Percentiles rank a stretch among this genome's conserved stretches.
These are phyloP conservation scores for Chlorella vulgaris DNA, from an alignment of 139 green algal species.

Conservation along the genomic window DNA sequence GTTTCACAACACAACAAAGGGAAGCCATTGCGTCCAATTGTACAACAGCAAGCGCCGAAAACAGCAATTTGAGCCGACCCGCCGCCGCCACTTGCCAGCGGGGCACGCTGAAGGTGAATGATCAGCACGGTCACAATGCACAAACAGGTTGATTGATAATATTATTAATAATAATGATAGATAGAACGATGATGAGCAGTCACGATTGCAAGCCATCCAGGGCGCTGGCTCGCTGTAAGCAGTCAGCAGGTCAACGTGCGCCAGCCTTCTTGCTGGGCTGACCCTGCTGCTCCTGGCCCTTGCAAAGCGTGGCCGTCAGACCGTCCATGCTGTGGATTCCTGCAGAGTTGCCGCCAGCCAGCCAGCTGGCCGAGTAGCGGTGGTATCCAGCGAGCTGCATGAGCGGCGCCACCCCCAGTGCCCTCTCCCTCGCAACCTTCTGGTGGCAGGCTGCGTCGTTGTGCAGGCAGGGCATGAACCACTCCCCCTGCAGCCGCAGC, in stretches of 20 bases:
- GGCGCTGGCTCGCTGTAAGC: not conserved
- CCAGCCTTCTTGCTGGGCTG: not conserved
- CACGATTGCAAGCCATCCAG: not conserved
- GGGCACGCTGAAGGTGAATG: too few species aligned
- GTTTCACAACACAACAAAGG: too few species aligned
- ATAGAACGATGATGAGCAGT: too few species aligned
- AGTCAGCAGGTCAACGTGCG: not conserved
- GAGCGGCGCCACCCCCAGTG: not conserved
- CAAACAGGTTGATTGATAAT: too few species aligned
- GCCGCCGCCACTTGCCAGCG: too few species aligned
- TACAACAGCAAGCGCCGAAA: too few species aligned
- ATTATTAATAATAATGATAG: too few species aligned
- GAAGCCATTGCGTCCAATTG: too few species aligned
- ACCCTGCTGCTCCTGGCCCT: not conserved
- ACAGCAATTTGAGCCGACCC: too few species aligned
- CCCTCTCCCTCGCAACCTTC: not conserved
- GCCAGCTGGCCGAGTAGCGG: not conserved
- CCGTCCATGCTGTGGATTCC: not conserved
- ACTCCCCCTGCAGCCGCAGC: not conserved
- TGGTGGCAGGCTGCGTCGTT: slow-evolving; percentile 2
- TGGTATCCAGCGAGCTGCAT: not conserved
- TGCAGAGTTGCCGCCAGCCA: not conserved
- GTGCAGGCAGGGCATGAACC: slow-evolving; percentile 4
- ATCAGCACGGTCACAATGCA: too few species aligned
- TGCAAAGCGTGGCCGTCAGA: not conserved